Evolutionary conservation across 805 yeast genomes (phyloP), one percentile per base, ranked within the genome.

Genomic region (Wickerhamiella galacta): DNA sequence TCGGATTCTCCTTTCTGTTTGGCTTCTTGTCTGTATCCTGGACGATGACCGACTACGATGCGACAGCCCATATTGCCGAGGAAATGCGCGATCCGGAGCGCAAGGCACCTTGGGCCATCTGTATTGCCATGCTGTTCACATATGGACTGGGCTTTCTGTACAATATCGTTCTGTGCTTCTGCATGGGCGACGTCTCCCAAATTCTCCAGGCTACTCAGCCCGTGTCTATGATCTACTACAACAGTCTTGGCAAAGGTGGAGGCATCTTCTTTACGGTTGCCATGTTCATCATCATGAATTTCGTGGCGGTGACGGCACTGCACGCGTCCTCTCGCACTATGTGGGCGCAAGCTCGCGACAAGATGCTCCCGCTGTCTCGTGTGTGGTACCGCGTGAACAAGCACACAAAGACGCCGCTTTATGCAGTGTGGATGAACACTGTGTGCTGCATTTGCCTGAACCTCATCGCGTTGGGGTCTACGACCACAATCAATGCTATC

Each of bases 281-380:
- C 27, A 66, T 71, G 48, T 67, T 72, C 16, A 49, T 64, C 39
- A 70, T 77, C 17, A 78, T 73, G 51, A 72, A 68, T 52, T 56
- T 75, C 36, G 75, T 74, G 72, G 75, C 76, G 10, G 61, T 68
- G 17, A 69, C 78, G 2, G 64, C 70, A 32, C 56, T 72, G 33
- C 66, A 72, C 30, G 81, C 82, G 5, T 61, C 67, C 12, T 72
- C 80, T 3, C 64, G 83, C 51, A 81, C 75, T 46, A 61, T 73
- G 37, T 76, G 79, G 75, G 81, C 82, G 3, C 74, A 75, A 51
- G 72, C 80, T 23, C 66, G 87, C 55, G 87, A 76, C 51, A 70
- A 73, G 42, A 82, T 82, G 31, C 60, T 75, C 40, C 85, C 85
- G 7, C 56, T 72, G 34, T 61, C 73, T 10, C 53, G 58, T 12